Evolutionary conservation across 2,329 filamentous ascomycete species (phyloP).

Genomic region (Tricladium varicosporioides): DNA sequence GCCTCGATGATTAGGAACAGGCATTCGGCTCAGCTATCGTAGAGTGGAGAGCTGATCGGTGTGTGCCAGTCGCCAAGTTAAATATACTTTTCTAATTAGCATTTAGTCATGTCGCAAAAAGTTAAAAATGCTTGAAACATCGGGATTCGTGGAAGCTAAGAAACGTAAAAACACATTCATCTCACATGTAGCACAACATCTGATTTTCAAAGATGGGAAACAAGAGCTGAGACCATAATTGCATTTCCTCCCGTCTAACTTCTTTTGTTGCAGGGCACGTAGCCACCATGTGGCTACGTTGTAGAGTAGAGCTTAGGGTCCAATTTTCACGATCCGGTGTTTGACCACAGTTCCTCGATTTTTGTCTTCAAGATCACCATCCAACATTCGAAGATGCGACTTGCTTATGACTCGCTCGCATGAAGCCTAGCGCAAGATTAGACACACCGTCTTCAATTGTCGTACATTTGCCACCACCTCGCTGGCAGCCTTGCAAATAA

Average conservation of each 20-base stretch:
- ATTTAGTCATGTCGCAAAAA: slow-evolving; percentile 3
- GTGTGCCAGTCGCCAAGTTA: slow-evolving; percentile 1
- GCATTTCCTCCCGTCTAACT: not conserved
- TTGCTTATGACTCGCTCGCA: too few relatives aligned
- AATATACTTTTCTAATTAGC: slow-evolving; percentile 3
- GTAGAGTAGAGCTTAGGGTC: not conserved
- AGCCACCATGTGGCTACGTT: not conserved
- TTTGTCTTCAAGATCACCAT: too few relatives aligned
- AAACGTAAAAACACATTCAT: not conserved
- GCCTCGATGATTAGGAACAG: not conserved
- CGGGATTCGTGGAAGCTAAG: not conserved
- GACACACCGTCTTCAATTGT: too few relatives aligned
- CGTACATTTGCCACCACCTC: too few relatives aligned
- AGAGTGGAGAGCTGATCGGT: not conserved
- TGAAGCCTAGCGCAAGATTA: too few relatives aligned
- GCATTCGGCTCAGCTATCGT: not conserved
- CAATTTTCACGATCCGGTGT: not conserved
- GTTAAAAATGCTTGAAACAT: slow-evolving; percentile 2
- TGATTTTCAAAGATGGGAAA: not conserved
- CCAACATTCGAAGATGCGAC: too few relatives aligned
- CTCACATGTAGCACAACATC: too few relatives aligned
- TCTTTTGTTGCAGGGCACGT: not conserved
- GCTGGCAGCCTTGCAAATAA: too few relatives aligned
- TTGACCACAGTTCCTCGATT: too few relatives aligned
- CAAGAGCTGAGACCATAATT: not conserved